These are phyloP conservation scores for Cyanodermella asteris DNA, from an alignment of 2,329 filamentous ascomycete genomes.

Conservation along the genomic window DNA sequence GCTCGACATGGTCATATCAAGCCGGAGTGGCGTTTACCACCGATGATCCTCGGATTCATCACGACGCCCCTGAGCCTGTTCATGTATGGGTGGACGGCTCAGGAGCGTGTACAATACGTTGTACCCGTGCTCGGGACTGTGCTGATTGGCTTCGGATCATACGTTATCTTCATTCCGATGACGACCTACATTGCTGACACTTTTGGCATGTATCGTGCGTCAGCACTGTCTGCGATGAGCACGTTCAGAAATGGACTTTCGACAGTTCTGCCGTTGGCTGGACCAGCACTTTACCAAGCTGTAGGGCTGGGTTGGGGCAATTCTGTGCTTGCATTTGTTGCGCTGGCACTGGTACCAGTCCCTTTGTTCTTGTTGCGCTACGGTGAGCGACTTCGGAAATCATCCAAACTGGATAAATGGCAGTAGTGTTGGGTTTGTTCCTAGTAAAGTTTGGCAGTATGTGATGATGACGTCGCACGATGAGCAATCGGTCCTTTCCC, in stretches of 20 bases:
- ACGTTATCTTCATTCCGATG: constrained; percentile 21
- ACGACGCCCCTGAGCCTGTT: constrained; percentile 30
- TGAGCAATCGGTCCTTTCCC: too few relatives aligned
- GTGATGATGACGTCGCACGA: too few relatives aligned
- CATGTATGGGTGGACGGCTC: constrained; percentile 34
- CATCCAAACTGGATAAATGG: too few relatives aligned
- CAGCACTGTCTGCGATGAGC: constrained; percentile 23
- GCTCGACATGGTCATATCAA: constrained; percentile 17
- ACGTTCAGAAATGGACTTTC: constrained; percentile 24
- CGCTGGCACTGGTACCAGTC: constrained; percentile 19
- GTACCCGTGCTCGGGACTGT: constrained; percentile 30
- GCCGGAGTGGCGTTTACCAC: constrained; percentile 40
- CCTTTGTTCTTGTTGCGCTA: constrained; percentile 10
- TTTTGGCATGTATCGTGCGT: constrained; percentile 24
- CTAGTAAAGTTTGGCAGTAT: too few relatives aligned
- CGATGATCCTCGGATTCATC: constrained; percentile 30
- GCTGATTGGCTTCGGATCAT: constrained; percentile 25
- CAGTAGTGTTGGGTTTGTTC: too few relatives aligned
- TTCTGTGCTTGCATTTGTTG: constrained; percentile 22
- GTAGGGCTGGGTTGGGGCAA: constrained; percentile 17
- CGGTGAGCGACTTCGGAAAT: constrained; percentile 3
- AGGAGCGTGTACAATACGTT: constrained; percentile 28
- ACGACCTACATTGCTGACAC: constrained; percentile 17
- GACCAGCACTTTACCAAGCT: constrained; percentile 15
- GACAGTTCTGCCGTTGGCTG: constrained; percentile 28